These are phyloP conservation scores for Euptelea pleiosperma DNA, from an alignment of 164 flowering plant species.

Conservation along the genomic window DNA sequence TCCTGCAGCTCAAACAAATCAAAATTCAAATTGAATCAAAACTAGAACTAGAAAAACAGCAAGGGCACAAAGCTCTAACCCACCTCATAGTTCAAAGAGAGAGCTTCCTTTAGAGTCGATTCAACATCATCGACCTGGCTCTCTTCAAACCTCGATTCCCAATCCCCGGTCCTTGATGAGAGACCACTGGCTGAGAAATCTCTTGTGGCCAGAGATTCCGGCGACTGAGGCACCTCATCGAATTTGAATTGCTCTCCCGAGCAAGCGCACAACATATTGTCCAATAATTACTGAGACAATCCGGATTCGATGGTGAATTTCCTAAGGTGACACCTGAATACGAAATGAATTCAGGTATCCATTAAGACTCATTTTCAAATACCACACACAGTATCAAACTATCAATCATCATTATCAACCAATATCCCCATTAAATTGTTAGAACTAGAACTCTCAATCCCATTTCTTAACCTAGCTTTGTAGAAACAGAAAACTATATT, in stretches of 20 bases:
- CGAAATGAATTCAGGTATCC: not conserved
- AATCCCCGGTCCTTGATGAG: conserved; percentile 77
- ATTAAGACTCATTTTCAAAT: conserved; percentile 10
- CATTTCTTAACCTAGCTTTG: conserved; percentile 5
- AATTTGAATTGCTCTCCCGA: conserved; percentile 95
- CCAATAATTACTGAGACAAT: conserved; percentile 12
- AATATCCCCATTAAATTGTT: no score
- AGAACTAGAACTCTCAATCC: no score
- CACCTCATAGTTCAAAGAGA: conserved; percentile 95
- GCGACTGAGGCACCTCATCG: conserved; percentile 86
- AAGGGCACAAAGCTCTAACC: not conserved
- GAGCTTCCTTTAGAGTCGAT: conserved; percentile 91
- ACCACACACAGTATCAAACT: no score
- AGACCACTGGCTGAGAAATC: conserved; percentile 87
- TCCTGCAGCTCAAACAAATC: conserved; percentile 45
- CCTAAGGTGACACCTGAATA: conserved; percentile 23
- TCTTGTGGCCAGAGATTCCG: conserved; percentile 88
- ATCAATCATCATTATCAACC: no score
- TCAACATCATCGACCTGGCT: conserved; percentile 93
- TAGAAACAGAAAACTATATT: not conserved
- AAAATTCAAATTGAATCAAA: conserved; percentile 6
- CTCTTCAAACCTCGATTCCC: conserved; percentile 84
- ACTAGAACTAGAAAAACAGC: conserved; percentile 4
- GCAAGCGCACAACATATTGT: conserved; percentile 92
- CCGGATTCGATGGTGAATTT: conserved; percentile 1